phyloP scores from a whole-genome alignment of 768 basidiomycete genomes.

The Boletus barrowsii region DNA sequence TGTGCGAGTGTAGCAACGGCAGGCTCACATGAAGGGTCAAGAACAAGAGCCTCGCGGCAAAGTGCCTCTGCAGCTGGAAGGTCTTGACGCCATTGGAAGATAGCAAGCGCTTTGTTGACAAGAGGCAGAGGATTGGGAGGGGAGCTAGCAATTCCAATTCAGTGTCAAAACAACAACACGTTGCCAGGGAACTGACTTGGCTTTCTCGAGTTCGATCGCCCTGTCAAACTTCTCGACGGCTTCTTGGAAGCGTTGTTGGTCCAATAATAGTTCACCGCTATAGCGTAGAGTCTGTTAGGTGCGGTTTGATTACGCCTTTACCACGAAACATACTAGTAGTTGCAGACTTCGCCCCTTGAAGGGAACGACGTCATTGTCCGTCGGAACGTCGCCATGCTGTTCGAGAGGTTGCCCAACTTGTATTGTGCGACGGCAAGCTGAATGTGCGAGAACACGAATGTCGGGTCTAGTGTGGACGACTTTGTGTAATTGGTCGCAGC shows the following conservation, averaged over 20 bases:
- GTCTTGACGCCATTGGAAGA: conserved; percentile 97
- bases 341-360: conserved; percentile 81
- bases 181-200: conserved; percentile 46
- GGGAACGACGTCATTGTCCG: conserved; percentile 84
- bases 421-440: conserved; percentile 97
- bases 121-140: conserved; percentile 85
- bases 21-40: conserved; percentile 94
- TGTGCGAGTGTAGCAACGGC: conserved; percentile 96
- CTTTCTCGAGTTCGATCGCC: conserved; percentile 84
- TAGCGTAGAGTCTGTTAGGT: background rate
- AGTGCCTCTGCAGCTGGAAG: conserved; percentile 76
- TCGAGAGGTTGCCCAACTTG: conserved; percentile 74
- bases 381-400: conserved; percentile 90
- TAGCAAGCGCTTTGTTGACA: conserved; percentile 95
- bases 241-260: conserved; percentile 85
- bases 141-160: conserved; percentile 28
- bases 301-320: background rate
- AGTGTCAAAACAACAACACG: background rate
- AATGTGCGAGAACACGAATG: conserved; percentile 96
- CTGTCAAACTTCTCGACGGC: conserved; percentile 91
- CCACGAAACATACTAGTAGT: conserved; percentile 76
- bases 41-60: conserved; percentile 81
- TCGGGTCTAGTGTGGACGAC: conserved; percentile 80
- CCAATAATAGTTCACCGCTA: conserved; percentile 92
- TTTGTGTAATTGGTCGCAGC: conserved; percentile 91